phyloP scores from a whole-genome alignment of 2,329 filamentous ascomycete species.

The Calonectria fujianensis region DNA sequence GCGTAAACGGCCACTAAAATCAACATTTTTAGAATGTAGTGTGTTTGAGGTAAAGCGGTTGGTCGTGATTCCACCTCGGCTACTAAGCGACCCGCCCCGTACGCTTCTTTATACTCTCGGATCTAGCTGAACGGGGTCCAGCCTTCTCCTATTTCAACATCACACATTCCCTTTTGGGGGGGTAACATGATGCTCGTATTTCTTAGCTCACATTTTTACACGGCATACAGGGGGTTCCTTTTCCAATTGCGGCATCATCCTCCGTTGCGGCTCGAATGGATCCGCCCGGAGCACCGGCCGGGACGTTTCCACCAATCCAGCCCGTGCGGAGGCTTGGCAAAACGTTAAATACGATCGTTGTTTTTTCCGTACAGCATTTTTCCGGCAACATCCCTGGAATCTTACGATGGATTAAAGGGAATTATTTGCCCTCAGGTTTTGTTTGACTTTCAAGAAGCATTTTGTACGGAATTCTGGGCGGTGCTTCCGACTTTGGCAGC shows the following conservation, averaged over 20 bases:
- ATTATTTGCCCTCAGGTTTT: background rate
- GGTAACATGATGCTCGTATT: background rate
- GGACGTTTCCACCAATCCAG: slow-evolving; percentile 16
- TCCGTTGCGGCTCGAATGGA: slow-evolving; percentile 19
- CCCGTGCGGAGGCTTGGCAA: background rate
- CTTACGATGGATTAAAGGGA: background rate
- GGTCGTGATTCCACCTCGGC: background rate
- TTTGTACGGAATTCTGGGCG: background rate
- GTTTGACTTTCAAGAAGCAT: background rate
- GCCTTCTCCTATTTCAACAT: slow-evolving; percentile 6
- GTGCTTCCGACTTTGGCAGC: background rate
- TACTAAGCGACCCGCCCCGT: background rate
- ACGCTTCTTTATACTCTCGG: background rate
- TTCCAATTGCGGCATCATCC: slow-evolving; percentile 20
- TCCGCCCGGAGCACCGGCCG: slow-evolving; percentile 1
- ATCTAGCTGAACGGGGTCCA: background rate
- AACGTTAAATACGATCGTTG: background rate
- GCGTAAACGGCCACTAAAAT: slow-evolving; percentile 52
- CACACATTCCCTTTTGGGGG: background rate
- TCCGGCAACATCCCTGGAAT: background rate
- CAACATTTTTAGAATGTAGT: slow-evolving; percentile 49
- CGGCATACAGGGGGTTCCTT: background rate
- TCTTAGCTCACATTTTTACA: background rate
- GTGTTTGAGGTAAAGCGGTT: background rate
- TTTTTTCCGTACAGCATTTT: background rate